Conservation (phyloP, 352 stramenopile species). For the Hyaloperonospora brassicae region DNA sequence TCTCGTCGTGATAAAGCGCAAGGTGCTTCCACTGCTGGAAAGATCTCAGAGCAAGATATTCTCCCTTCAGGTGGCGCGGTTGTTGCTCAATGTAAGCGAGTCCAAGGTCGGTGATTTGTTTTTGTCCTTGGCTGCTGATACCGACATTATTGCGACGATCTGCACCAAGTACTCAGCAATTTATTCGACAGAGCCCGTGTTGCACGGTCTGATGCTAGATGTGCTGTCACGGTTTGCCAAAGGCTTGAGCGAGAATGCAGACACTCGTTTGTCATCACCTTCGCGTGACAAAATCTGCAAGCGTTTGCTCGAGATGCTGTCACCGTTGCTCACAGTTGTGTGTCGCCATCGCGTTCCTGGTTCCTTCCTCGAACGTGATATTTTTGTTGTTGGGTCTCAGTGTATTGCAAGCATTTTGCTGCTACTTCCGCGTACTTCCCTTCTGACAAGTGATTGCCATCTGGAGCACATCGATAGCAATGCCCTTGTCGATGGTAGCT, state of each 20-base stretch:
- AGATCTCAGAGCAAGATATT: conserved; percentile 25
- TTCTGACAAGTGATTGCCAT: conserved; percentile 16
- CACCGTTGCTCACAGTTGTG: conserved; percentile 38
- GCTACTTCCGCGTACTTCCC: conserved; percentile 16
- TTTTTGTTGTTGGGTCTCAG: conserved; percentile 30
- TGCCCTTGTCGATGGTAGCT: conserved; percentile 36
- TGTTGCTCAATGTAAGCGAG: conserved; percentile 42
- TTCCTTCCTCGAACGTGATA: conserved; percentile 40
- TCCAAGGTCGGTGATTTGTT: conserved; percentile 46
- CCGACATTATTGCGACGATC: conserved; percentile 39
- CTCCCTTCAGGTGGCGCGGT: conserved; percentile 30
- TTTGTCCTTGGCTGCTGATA: conserved; percentile 49
- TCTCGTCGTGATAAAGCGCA: conserved; percentile 43
- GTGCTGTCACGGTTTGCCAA: conserved; percentile 31
- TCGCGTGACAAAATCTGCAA: conserved; percentile 33
- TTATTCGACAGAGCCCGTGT: conserved; percentile 34
- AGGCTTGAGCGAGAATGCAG: conserved; percentile 8
- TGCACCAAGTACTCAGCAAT: conserved; percentile 36
- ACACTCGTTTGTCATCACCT: conserved; percentile 11
- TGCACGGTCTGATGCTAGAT: conserved; percentile 41
- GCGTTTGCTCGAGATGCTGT: conserved; percentile 30
- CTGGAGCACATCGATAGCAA: conserved; percentile 31
- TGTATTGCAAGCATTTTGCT: conserved; percentile 32
- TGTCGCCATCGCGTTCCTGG: conserved; percentile 45
- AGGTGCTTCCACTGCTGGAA: conserved; percentile 41